phyloP scores from a whole-genome alignment of 164 flowering plant species.

The Taxillus chinensis region DNA sequence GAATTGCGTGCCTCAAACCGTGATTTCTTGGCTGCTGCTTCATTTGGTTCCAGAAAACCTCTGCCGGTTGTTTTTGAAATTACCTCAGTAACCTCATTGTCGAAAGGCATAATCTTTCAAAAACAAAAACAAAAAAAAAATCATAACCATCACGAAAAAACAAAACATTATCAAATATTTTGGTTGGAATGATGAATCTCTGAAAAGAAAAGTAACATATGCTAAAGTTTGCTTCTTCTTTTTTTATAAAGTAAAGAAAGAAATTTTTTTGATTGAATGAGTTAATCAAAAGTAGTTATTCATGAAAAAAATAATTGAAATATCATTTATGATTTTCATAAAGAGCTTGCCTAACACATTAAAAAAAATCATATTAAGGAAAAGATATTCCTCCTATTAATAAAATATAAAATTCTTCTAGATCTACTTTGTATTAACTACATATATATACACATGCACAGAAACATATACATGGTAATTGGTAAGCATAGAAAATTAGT shows the following conservation, averaged over 20 bases:
- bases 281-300: too few relatives aligned
- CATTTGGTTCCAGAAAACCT: constrained; percentile 33
- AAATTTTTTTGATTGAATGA: too few relatives aligned
- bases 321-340: background rate
- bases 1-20: constrained; percentile 56
- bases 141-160: too few relatives aligned
- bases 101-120: constrained; percentile 20
- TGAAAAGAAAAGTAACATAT: too few relatives aligned
- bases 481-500: background rate
- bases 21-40: constrained; percentile 49
- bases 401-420: too few relatives aligned
- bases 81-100: constrained; percentile 32
- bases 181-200: too few relatives aligned
- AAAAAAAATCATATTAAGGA: background rate
- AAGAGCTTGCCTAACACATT: background rate
- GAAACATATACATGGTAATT: too few relatives aligned
- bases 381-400: constrained; percentile 8
- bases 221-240: too few relatives aligned
- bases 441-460: background rate
- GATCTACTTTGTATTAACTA: background rate
- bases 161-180: too few relatives aligned
- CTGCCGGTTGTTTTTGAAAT: constrained; percentile 34
- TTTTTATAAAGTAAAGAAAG: too few relatives aligned
- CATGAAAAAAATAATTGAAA: constrained; percentile 7
- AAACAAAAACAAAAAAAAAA: background rate